Percentiles rank a stretch among this genome's conserved stretches.
Conservation (phyloP, 176 grass and related monocot genomes). For the Puccinellia tenuiflora region DNA sequence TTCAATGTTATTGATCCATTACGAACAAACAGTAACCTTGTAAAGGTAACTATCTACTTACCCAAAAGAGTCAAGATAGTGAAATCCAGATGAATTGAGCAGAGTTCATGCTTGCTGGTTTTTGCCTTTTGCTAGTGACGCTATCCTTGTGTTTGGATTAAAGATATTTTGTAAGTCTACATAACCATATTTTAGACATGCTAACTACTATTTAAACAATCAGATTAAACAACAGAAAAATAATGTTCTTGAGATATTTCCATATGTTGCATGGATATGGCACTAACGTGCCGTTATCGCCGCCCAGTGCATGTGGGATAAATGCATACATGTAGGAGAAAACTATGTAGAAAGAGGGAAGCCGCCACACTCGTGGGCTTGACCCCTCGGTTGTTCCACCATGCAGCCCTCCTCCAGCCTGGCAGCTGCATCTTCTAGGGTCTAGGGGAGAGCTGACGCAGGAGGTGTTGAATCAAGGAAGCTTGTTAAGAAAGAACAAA, state of each 20-base stretch:
- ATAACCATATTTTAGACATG: background rate
- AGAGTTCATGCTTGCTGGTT: conserved; percentile 2
- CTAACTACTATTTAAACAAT: background rate
- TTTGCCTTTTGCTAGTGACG: background rate
- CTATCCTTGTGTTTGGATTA: conserved; percentile 16
- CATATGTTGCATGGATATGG: too few species aligned
- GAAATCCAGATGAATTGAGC: background rate
- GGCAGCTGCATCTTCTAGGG: too few species aligned
- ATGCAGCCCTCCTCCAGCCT: too few species aligned
- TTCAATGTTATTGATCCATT: conserved; percentile 98
- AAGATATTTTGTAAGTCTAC: background rate
- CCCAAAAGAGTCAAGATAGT: background rate
- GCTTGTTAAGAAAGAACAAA: too few species aligned
- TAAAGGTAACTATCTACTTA: conserved; percentile 56
- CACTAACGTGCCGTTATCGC: too few species aligned
- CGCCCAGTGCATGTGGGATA: too few species aligned
- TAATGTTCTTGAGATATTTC: background rate
- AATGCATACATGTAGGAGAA: background rate
- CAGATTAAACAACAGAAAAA: background rate
- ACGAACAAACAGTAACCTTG: conserved; percentile 81
- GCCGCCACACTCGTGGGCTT: too few species aligned
- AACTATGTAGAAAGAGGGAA: background rate
- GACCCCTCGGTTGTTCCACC: too few species aligned
- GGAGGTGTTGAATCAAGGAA: too few species aligned
- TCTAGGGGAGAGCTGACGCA: too few species aligned